Percentiles rank a stretch among this genome's conserved stretches.
These are phyloP conservation scores for Lentinula sp. DNA, from an alignment of 768 basidiomycete species.

Conservation along the genomic window DNA sequence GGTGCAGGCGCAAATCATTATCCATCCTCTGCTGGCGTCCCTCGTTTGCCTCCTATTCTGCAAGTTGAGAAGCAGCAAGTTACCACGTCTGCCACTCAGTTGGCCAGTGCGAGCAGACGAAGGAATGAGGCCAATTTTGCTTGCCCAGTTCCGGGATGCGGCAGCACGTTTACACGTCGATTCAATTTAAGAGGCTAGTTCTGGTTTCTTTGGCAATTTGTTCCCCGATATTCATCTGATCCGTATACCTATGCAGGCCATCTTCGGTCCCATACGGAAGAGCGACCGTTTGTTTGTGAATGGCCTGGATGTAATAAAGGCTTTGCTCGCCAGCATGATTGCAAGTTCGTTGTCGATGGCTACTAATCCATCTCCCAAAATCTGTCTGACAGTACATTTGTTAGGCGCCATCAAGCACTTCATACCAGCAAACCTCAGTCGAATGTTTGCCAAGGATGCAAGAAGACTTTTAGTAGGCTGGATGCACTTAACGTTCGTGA, in stretches of 20 bases:
- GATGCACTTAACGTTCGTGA: slow-evolving; percentile 81
- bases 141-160: slow-evolving; percentile 93
- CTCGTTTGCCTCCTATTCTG: slow-evolving; percentile 72
- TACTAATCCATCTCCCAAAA: neutral
- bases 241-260: slow-evolving; percentile 54
- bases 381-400: slow-evolving; percentile 7
- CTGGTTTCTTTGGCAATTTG: slow-evolving; percentile 21
- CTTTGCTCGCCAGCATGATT: slow-evolving; percentile 94
- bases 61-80: slow-evolving; percentile 95
- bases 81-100: slow-evolving; percentile 89
- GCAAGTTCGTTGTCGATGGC: slow-evolving; percentile 62
- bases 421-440: slow-evolving; percentile 79
- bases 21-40: slow-evolving; percentile 42
- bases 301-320: slow-evolving; percentile 94
- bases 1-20: slow-evolving; percentile 52
- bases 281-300: slow-evolving; percentile 89
- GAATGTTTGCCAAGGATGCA: slow-evolving; percentile 87
- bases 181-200: slow-evolving; percentile 77
- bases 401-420: slow-evolving; percentile 83
- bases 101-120: slow-evolving; percentile 83
- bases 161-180: slow-evolving; percentile 92
- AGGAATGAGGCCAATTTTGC: slow-evolving; percentile 89
- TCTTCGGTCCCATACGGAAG: slow-evolving; percentile 91
- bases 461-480: slow-evolving; percentile 89
- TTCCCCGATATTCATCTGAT: neutral